Base-by-base conservation (phyloP, 495 filamentous ascomycete genomes). In the Lindgomyces ingoldianus region DNA sequence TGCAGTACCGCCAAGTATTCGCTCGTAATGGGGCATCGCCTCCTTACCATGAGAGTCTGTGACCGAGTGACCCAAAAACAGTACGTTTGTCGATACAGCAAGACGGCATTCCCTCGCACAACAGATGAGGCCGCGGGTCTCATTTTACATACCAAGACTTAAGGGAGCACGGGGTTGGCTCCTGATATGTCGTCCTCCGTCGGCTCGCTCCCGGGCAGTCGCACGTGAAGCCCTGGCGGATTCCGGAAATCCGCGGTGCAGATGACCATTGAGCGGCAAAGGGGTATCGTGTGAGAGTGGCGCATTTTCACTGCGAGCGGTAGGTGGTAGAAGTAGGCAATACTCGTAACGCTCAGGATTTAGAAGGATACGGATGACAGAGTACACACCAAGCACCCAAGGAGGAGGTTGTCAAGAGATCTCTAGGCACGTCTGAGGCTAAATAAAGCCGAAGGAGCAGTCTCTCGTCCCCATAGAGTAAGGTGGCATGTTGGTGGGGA, bases 131-230 rank as follows among this genome's bases (percentile, higher is more conserved):
- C 21, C 11, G 48, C 25, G 22, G 18, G 18, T 19, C 2, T 9
- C 36, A 42, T 22, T 44, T 39, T 39, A 39, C 33, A 14, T 39
- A 39, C 14, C 6, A 6, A 14, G 33, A 6, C 33, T 39, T 39
- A 39, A 39, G 33, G 33, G 18, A 21, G 49, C 50, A 56, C 60
- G 42, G 51, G 41, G 51, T 36, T 22, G 19, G 41, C 41, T 47
- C 52, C 60, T 56, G 51, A 54, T 16, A 50, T 63, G 60, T 56
- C 11, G 39, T 27, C 26, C 18, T 16, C 52, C 60, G 50, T 26
- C 60, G 60, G 60, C n/a, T 63, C 39, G 42, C 14, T 45, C n/a
- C 50, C 60, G 42, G 24, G 29, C 16, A 26, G 60, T 48, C 41
- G 21, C 36, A 47, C 41, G 21, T 30, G 41, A 27, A 57, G 4